phyloP scores from a whole-genome alignment of 148 eudicot species.

The Silene latifolia region DNA sequence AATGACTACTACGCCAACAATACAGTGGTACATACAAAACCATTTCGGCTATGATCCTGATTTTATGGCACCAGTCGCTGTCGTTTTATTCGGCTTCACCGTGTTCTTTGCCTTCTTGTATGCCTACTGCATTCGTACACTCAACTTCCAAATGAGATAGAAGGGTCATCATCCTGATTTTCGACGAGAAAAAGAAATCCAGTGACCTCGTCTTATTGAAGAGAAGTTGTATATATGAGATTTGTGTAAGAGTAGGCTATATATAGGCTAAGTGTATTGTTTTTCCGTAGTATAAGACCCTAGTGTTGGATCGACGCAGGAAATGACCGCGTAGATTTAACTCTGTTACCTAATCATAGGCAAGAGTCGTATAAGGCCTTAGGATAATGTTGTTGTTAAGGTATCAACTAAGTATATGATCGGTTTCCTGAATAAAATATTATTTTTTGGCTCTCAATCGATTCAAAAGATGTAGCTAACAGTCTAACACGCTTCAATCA shows the following conservation, averaged over 20 bases:
- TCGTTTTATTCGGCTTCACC: conserved; percentile 61
- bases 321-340: not conserved
- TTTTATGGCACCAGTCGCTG: conserved; percentile 80
- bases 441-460: conserved; percentile 17
- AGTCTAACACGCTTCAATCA: too few species aligned
- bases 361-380: not conserved
- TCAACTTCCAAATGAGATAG: conserved; percentile 93
- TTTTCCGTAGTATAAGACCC: not conserved
- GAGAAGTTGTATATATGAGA: conserved; percentile 2
- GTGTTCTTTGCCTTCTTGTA: conserved; percentile 89
- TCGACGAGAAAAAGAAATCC: not conserved
- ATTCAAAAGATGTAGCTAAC: too few species aligned
- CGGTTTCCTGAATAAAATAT: not conserved
- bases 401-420: conserved; percentile 3
- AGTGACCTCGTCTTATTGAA: not conserved
- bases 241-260: not conserved
- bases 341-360: not conserved
- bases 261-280: not conserved
- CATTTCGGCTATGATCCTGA: conserved; percentile 75
- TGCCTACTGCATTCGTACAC: conserved; percentile 70
- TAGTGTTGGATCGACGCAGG: not conserved
- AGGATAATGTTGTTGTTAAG: conserved; percentile 6
- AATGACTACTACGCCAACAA: conserved; percentile 25
- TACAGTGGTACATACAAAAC: conserved; percentile 44
- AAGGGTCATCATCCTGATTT: not conserved